phyloP scores from a whole-genome alignment of 805 yeast species.

The Torulaspora delbrueckii region DNA sequence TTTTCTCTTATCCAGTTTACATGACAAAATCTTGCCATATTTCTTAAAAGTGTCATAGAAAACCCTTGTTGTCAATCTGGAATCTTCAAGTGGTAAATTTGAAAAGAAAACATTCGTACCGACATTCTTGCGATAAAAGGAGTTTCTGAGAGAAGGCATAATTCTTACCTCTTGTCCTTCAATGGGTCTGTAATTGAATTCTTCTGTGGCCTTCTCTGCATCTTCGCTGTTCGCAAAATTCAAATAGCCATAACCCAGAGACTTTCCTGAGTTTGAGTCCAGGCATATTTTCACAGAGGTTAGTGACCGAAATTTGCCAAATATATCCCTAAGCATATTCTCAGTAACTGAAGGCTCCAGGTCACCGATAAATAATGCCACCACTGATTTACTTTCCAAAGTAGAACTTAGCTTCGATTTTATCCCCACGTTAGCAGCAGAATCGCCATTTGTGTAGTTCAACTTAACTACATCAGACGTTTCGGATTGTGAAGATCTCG shows the following conservation, averaged over 20 bases:
- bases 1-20: constrained; percentile 38
- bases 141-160: constrained; percentile 51
- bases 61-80: constrained; percentile 37
- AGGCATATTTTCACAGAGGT: constrained; percentile 57
- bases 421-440: background rate
- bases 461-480: constrained; percentile 15
- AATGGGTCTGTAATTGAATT: constrained; percentile 47
- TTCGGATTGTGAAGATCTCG: constrained; percentile 18
- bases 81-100: constrained; percentile 37
- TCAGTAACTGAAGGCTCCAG: constrained; percentile 49
- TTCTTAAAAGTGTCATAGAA: constrained; percentile 48
- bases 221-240: constrained; percentile 49
- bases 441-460: background rate
- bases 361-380: constrained; percentile 60
- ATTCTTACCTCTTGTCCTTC: constrained; percentile 46
- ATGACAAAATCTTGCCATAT: constrained; percentile 44
- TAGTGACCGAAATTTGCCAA: constrained; percentile 43
- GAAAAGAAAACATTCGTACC: constrained; percentile 51
- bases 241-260: constrained; percentile 72
- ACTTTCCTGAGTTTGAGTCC: constrained; percentile 47
- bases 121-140: constrained; percentile 37
- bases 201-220: constrained; percentile 53
- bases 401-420: constrained; percentile 1
- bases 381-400: constrained; percentile 12
- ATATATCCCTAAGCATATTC: constrained; percentile 41